Evolutionary conservation across 805 yeast genomes (phyloP).

Genomic region (Saccharomycopsis amapae): DNA sequence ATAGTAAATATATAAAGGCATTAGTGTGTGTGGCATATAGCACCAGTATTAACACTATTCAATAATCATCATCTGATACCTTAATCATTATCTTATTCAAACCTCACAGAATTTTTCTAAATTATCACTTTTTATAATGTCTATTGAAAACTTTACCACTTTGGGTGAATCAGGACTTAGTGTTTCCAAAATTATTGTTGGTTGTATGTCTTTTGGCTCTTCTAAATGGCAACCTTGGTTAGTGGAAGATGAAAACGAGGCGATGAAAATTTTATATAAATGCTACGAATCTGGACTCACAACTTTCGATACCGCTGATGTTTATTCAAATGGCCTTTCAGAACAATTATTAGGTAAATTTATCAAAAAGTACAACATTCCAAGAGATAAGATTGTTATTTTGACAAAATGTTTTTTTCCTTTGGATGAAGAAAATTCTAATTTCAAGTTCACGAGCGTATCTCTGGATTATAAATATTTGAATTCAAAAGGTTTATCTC

Average conservation of each 20-base stretch:
- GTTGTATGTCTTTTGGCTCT: constrained; percentile 42
- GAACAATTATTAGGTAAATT: constrained; percentile 48
- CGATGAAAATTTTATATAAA: constrained; percentile 36
- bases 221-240: constrained; percentile 36
- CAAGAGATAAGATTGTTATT: constrained; percentile 32
- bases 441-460: background rate
- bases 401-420: constrained; percentile 37
- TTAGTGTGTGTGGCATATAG: too few species aligned
- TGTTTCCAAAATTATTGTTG: constrained; percentile 43
- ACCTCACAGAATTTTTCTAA: too few species aligned
- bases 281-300: constrained; percentile 40
- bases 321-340: constrained; percentile 40
- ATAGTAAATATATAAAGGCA: too few species aligned
- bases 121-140: too few species aligned
- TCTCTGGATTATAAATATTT: background rate
- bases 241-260: constrained; percentile 39
- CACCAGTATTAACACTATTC: too few species aligned
- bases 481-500: constrained; percentile 35
- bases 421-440: constrained; percentile 24
- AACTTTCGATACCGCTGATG: constrained; percentile 46
- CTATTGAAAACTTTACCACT: constrained; percentile 1
- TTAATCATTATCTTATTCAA: too few species aligned
- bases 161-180: constrained; percentile 42
- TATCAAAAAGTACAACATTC: constrained; percentile 41
- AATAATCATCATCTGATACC: too few species aligned